Evolutionary conservation across 2,329 filamentous ascomycete species (phyloP).

Genomic region (Trichoderma koningii): DNA sequence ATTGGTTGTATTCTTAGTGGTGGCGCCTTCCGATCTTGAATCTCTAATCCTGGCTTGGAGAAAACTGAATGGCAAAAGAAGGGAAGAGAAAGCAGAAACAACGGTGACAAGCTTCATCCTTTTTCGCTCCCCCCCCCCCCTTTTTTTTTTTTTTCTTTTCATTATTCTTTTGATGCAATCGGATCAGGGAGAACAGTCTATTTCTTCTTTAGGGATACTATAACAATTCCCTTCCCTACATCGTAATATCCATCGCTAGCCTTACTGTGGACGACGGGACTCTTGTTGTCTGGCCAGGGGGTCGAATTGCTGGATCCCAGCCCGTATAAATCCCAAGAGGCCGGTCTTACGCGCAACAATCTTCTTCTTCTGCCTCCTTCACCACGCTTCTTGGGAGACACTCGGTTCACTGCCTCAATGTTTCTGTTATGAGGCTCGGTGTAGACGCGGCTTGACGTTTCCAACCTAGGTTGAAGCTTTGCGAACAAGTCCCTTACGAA

Average conservation of each 20-base stretch:
- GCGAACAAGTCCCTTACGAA: not conserved
- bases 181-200: not conserved
- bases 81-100: not conserved
- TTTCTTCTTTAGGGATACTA: not conserved
- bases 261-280: slow-evolving; percentile 2
- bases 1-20: slow-evolving; percentile 1
- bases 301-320: not conserved
- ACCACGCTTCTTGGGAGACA: not conserved
- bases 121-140: not conserved
- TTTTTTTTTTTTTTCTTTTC: not conserved
- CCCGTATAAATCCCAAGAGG: not conserved
- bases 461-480: not conserved
- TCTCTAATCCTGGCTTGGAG: not conserved
- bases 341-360: not conserved
- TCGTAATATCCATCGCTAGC: not conserved
- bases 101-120: not conserved
- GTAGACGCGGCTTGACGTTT: not conserved
- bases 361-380: not conserved
- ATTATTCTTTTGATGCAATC: not conserved
- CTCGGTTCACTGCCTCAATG: not conserved
- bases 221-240: not conserved
- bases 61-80: not conserved
- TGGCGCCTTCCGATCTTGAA: slow-evolving; percentile 19
- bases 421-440: not conserved
- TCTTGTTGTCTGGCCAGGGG: slow-evolving; percentile 15